Evolutionary conservation across 2,329 filamentous ascomycete species (phyloP).

Genomic region (Clarireedia monteithiana): DNA sequence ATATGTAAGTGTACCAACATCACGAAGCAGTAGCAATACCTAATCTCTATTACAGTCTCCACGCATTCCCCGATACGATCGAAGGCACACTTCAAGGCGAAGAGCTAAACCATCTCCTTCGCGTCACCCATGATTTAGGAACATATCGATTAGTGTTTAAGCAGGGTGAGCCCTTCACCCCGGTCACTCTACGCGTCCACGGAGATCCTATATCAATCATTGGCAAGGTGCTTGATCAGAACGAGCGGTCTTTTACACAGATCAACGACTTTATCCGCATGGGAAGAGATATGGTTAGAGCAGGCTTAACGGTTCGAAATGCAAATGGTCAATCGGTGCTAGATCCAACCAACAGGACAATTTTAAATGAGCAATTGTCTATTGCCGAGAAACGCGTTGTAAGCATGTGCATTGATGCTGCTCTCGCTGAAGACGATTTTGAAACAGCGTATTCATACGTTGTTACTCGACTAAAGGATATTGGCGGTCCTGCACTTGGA

Average conservation of each 20-base stretch:
- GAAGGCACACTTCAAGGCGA: conserved; percentile 42
- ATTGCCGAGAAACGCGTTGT: conserved; percentile 59
- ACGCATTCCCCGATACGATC: conserved; percentile 54
- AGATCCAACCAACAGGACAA: neutral
- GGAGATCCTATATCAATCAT: conserved; percentile 68
- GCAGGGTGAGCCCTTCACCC: conserved; percentile 72
- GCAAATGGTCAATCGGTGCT: conserved; percentile 6
- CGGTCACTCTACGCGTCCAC: conserved; percentile 70
- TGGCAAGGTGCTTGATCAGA: conserved; percentile 67
- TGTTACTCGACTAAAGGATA: conserved; percentile 54
- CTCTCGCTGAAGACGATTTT: conserved; percentile 69
- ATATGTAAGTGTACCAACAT: conserved; percentile 48
- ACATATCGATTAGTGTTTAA: conserved; percentile 72
- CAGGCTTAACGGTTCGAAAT: conserved; percentile 37
- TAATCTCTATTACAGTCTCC: conserved; percentile 39
- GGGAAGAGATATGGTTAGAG: conserved; percentile 56
- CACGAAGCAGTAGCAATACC: neutral
- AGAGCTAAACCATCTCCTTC: conserved; percentile 56
- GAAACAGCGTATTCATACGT: conserved; percentile 84
- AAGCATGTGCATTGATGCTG: conserved; percentile 73
- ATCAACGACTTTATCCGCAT: conserved; percentile 66
- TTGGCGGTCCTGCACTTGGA: conserved; percentile 25
- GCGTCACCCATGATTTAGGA: conserved; percentile 66
- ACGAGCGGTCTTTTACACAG: conserved; percentile 64
- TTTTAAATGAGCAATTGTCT: conserved; percentile 27